Conservation (phyloP, 1,284 basidiomycete genomes). For the Ganoderma resinaceum region DNA sequence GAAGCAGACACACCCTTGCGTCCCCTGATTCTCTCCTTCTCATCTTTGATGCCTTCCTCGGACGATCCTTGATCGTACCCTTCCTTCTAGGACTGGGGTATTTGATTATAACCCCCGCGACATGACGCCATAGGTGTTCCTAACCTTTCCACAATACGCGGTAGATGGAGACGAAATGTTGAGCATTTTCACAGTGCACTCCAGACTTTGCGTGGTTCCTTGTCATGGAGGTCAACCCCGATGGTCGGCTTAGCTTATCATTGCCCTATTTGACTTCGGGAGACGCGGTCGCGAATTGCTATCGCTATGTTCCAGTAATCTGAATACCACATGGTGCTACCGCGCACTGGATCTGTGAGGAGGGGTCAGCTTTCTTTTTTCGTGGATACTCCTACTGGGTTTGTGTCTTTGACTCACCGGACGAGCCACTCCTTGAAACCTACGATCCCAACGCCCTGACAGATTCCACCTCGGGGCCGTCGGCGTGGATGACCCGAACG, state of each 20-base stretch:
- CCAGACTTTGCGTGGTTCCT: too few relatives aligned
- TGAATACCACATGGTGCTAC: not conserved
- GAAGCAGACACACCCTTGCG: not conserved
- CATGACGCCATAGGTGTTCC: constrained; percentile 8
- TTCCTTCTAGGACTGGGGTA: constrained; percentile 25
- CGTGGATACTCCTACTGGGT: not conserved
- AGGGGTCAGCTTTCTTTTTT: not conserved
- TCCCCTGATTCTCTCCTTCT: not conserved
- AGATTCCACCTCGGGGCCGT: constrained; percentile 36
- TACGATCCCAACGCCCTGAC: constrained; percentile 21
- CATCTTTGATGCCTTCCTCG: not conserved
- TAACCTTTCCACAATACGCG: not conserved
- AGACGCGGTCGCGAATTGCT: not conserved
- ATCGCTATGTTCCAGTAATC: not conserved
- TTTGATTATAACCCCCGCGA: constrained; percentile 19
- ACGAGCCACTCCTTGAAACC: not conserved
- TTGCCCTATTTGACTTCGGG: not conserved
- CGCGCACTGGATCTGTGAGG: not conserved
- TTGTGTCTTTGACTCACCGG: not conserved
- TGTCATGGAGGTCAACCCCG: too few relatives aligned
- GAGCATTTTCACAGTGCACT: too few relatives aligned
- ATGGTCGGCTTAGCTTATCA: not conserved
- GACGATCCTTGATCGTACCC: constrained; percentile 18
- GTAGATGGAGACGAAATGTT: not conserved
- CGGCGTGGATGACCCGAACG: constrained; percentile 33